These are phyloP conservation scores for Backusella psychrophila DNA, from an alignment of 192 early-diverging fungal genomes.

Conservation along the genomic window DNA sequence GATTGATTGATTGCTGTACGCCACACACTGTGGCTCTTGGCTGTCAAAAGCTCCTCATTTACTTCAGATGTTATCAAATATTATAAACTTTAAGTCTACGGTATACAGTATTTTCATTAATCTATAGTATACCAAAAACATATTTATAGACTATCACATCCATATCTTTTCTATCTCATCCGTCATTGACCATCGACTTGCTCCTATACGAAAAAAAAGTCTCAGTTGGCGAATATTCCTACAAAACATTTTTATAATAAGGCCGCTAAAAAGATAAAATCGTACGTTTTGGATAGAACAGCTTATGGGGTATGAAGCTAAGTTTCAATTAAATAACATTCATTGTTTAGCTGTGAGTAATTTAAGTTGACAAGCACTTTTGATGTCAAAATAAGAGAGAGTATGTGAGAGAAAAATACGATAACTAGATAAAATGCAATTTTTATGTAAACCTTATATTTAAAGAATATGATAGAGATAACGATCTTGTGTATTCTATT, in stretches of 20 bases:
- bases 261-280: not conserved
- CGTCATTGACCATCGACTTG: not conserved
- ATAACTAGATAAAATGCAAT: not conserved
- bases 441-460: not conserved
- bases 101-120: not conserved
- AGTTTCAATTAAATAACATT: slow-evolving; percentile 3
- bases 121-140: not conserved
- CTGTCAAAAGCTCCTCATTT: not conserved
- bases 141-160: not conserved
- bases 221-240: not conserved
- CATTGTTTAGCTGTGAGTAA: not conserved
- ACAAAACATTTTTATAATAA: not conserved
- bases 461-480: not conserved
- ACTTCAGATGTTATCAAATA: not conserved
- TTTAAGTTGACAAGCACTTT: not conserved
- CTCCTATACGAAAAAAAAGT: not conserved
- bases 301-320: not conserved
- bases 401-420: not conserved
- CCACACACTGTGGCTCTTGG: not conserved
- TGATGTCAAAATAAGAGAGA: not conserved
- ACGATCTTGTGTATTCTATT: not conserved
- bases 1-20: not conserved
- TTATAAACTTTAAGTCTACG: not conserved
- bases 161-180: not conserved
- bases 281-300: not conserved